phyloP scores from a whole-genome alignment of 2,329 filamentous ascomycete genomes.

The Penicillium sp. region DNA sequence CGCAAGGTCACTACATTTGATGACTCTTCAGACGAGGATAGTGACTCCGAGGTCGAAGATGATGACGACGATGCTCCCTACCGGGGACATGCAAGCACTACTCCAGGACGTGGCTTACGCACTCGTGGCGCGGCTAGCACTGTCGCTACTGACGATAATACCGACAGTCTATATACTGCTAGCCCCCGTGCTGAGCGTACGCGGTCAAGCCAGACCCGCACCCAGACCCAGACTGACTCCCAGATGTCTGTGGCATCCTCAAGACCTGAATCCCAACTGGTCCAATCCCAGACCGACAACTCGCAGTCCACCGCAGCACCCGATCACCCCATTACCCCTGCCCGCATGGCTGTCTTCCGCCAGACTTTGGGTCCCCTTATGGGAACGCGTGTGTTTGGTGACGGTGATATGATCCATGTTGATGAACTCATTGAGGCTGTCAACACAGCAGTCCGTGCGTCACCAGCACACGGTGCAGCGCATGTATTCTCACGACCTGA shows the following conservation, averaged over 20 bases:
- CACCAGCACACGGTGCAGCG: conserved; percentile 47
- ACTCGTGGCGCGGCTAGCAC: conserved; percentile 38
- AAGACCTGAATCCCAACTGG: conserved; percentile 68
- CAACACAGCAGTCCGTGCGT: conserved; percentile 63
- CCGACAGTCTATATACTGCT: conserved; percentile 54
- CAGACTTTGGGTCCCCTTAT: conserved; percentile 78
- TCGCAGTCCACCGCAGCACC: conserved; percentile 41
- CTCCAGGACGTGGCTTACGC: conserved; percentile 33
- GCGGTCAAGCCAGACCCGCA: conserved; percentile 43
- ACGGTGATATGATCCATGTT: conserved; percentile 72
- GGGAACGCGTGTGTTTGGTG: conserved; percentile 76
- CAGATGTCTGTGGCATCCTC: conserved; percentile 77
- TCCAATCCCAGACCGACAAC: conserved; percentile 50
- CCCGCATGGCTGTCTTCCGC: conserved; percentile 72
- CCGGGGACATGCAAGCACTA: conserved; percentile 28
- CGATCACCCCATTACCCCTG: conserved; percentile 45
- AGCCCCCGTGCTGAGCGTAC: conserved; percentile 47
- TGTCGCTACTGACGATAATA: conserved; percentile 52
- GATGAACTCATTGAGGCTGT: conserved; percentile 73
- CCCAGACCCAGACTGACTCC: conserved; percentile 43
- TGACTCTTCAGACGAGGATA: conserved; percentile 34
- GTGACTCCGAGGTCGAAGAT: conserved; percentile 47
- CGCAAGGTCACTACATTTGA: conserved; percentile 69
- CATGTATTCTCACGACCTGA: conserved; percentile 67
- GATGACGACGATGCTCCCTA: conserved; percentile 27